Base-by-base conservation (phyloP, 2,329 filamentous ascomycete species). In the Aspergillus tubingensis region DNA sequence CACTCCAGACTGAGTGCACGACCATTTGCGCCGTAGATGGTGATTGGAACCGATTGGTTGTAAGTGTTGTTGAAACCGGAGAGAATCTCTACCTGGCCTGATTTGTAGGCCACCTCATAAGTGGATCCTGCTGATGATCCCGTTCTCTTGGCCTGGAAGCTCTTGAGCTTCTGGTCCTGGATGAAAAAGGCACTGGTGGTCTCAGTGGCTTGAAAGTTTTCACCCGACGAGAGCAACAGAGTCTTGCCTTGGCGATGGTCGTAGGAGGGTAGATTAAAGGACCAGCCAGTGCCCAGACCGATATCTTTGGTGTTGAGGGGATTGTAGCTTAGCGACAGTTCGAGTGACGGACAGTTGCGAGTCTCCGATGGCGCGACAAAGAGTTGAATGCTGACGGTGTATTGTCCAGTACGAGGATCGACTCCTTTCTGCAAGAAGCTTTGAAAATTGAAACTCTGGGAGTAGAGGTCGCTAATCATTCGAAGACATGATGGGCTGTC, bases 311-410 rank as follows among this genome's bases (percentile, higher is more conserved):
- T 8, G 21, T 43, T 27, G 17, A 61, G 19, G 6, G 59, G 39
- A 38, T 61, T 54, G 36, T 50, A 61, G 13, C 13, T 19, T 8
- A 58, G n/a, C 2, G 21, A 39, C 4, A 62, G 52, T 4, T 62
- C 55, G 10, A 62, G n/a, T 6, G 51, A 13, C 1, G 60, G 56
- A 38, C 60, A 56, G 21, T 62, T 62, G 25, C 60, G 60, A 30
- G 38, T 38, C 38, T 47, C 13, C 1, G 38, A n/a, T 3, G 56
- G 56, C 8, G 32, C 44, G 19, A 59, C 51, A 27, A 52, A 62
- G 36, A 62, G 17, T 11, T 27, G 11, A 62, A 41, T 13, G 25
- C 50, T 30, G 27, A 52, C 55, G 52, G 6, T 56, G 25, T 62
- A 47, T 25, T 47, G 43, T 10, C 43, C 43, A 15, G 43, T 47